These are phyloP conservation scores for Kitagawia praeruptora DNA, from an alignment of 129 eudicot species.

Conservation along the genomic window DNA sequence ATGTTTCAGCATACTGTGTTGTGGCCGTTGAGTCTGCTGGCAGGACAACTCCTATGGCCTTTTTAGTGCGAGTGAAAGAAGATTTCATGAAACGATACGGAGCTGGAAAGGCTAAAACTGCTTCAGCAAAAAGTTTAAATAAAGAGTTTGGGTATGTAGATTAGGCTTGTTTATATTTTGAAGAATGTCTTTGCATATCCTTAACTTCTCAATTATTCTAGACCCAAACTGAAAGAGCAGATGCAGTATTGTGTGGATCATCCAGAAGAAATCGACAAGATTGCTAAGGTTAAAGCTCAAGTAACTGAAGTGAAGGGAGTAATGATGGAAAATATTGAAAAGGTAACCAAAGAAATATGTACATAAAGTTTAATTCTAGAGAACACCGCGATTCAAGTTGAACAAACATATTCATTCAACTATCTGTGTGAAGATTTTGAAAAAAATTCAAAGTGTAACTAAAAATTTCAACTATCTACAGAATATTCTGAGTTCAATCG, in stretches of 20 bases:
- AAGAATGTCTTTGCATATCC: background rate
- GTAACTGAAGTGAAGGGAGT: slow-evolving; percentile 83
- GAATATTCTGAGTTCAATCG: background rate
- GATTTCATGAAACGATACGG: slow-evolving; percentile 65
- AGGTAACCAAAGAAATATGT: slow-evolving; percentile 29
- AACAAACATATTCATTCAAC: too few relatives aligned
- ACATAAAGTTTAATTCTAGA: too few relatives aligned
- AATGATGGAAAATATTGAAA: slow-evolving; percentile 86
- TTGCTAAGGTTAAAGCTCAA: slow-evolving; percentile 76
- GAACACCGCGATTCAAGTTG: too few relatives aligned
- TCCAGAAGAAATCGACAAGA: slow-evolving; percentile 75
- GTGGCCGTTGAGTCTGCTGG: slow-evolving; percentile 70
- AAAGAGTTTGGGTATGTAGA: slow-evolving; percentile 59
- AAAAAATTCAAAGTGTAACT: too few relatives aligned
- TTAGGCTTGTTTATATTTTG: background rate
- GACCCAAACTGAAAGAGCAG: slow-evolving; percentile 74
- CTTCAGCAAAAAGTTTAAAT: slow-evolving; percentile 44
- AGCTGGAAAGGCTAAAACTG: slow-evolving; percentile 64
- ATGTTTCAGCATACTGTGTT: slow-evolving; percentile 58
- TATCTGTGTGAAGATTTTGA: too few relatives aligned
- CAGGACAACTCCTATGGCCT: slow-evolving; percentile 57
- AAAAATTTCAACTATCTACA: too few relatives aligned
- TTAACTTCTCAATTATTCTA: slow-evolving; percentile 13
- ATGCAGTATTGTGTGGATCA: slow-evolving; percentile 80
- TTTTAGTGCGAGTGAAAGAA: slow-evolving; percentile 59